phyloP scores from a whole-genome alignment of 208 protist species.

The Trypanosoma scelopori region DNA sequence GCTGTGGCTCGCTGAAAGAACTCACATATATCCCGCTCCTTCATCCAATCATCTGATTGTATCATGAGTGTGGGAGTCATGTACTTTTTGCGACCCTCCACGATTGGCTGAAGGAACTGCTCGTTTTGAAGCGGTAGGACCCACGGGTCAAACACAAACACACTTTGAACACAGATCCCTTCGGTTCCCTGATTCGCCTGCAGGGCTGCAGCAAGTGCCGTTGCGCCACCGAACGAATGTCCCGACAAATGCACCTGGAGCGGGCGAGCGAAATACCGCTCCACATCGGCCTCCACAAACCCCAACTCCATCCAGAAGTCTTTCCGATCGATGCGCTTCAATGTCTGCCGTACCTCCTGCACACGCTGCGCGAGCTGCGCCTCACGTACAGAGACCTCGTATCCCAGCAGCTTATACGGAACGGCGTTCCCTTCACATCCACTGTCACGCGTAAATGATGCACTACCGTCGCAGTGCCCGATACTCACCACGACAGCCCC shows the following conservation, averaged over 20 bases:
- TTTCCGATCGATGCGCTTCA: constrained; percentile 32
- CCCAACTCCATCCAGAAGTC: constrained; percentile 43
- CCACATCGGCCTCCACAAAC: constrained; percentile 32
- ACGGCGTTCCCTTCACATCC: constrained; percentile 19
- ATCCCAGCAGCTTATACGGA: constrained; percentile 35
- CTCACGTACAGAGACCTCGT: constrained; percentile 44
- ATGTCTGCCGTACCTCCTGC: constrained; percentile 39
- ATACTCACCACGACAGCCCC: constrained; percentile 69
- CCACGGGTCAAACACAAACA: constrained; percentile 75
- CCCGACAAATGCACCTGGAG: constrained; percentile 50
- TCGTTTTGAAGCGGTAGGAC: constrained; percentile 43
- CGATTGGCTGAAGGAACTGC: constrained; percentile 48
- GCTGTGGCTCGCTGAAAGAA: constrained; percentile 40
- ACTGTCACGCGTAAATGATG: constrained; percentile 69
- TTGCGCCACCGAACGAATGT: constrained; percentile 85
- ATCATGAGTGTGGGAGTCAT: constrained; percentile 60
- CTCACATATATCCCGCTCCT: constrained; percentile 31
- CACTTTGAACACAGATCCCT: constrained; percentile 25
- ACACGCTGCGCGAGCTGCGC: constrained; percentile 59
- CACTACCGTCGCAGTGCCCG: constrained; percentile 80
- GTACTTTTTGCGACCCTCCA: constrained; percentile 18
- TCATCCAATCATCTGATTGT: constrained; percentile 63
- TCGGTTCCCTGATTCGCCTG: constrained; percentile 25
- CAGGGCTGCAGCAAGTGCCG: constrained; percentile 49
- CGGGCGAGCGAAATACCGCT: constrained; percentile 24